These are phyloP conservation scores for Cystobasidium slooffiae DNA, from an alignment of 1,284 basidiomycete species.

Conservation along the genomic window DNA sequence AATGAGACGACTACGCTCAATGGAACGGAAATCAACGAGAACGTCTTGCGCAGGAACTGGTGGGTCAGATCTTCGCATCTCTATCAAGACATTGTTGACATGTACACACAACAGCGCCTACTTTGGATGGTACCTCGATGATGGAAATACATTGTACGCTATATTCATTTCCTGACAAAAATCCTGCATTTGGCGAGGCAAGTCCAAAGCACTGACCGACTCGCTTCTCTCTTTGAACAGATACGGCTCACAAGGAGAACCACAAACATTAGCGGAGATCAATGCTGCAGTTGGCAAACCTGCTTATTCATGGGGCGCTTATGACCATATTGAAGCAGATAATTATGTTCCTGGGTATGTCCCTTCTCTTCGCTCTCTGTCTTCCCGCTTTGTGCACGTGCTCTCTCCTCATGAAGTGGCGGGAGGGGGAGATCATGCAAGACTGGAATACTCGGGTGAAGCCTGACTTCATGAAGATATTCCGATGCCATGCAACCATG, in stretches of 20 bases:
- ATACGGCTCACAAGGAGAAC: conserved; percentile 35
- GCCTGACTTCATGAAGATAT: too few relatives aligned
- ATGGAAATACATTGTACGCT: conserved; percentile 24
- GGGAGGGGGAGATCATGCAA: too few relatives aligned
- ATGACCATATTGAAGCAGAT: conserved; percentile 38
- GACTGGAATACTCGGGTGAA: too few relatives aligned
- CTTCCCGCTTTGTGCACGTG: not conserved
- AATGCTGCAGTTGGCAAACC: conserved; percentile 32
- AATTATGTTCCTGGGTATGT: conserved; percentile 27
- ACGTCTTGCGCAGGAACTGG: conserved; percentile 37
- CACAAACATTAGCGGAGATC: conserved; percentile 37
- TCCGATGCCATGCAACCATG: too few relatives aligned
- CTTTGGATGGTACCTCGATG: conserved; percentile 37
- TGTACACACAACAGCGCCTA: conserved; percentile 9
- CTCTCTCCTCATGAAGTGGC: too few relatives aligned
- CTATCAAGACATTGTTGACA: not conserved
- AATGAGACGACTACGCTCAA: conserved; percentile 9
- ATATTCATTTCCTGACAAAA: not conserved
- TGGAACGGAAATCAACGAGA: not conserved
- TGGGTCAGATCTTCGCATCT: not conserved
- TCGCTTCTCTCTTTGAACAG: not conserved
- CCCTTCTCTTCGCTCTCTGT: not conserved
- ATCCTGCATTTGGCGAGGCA: not conserved
- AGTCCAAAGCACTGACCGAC: not conserved
- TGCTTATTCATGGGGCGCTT: conserved; percentile 26